Percentiles rank a stretch among this genome's conserved stretches.
These are phyloP conservation scores for thale cress (Arabidopsis thaliana) DNA, from an alignment of 345 rosid genomes.

Conservation along the genomic window TAIR10.1 NC_003071.7:18298501-18299000, in stretches of 20 bases:
- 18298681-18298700: neutral
- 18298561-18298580: constrained; percentile 93
- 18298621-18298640: neutral
- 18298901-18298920: constrained; percentile 85
- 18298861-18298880: constrained; percentile 98
- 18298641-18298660: neutral
- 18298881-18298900: constrained; percentile 96
- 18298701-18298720: constrained; percentile 99
- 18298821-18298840: constrained; percentile 95
- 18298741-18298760: constrained; percentile 77
- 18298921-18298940: constrained; percentile 52
- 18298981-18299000: constrained; percentile 1
- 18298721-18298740: constrained; percentile 96
- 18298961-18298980: neutral
- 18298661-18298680: neutral
- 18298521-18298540: constrained; percentile 67
- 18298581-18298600: constrained; percentile 98
- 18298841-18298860: constrained; percentile 93
- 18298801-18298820: constrained; percentile 15
- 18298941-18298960: neutral
- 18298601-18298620: constrained; percentile 22
- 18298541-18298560: constrained; percentile 97
- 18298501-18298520: neutral
- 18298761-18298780: constrained; percentile 51
- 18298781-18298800: constrained; percentile 9